Evolutionary conservation across 768 basidiomycete genomes (phyloP).

Genomic region (Russula virescens): DNA sequence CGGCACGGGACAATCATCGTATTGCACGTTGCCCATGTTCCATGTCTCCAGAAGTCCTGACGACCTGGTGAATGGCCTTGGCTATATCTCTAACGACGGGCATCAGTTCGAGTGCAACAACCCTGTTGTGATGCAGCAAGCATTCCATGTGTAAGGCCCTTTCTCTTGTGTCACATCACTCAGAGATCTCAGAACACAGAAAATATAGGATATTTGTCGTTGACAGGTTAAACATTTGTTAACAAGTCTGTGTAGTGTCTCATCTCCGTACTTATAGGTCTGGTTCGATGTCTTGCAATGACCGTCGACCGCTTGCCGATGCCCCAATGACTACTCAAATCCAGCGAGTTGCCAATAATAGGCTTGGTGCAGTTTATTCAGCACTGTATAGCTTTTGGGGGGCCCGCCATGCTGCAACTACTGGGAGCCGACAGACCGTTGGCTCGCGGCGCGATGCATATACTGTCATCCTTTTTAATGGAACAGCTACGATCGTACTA

Average conservation of each 20-base stretch:
- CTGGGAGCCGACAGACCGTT: constrained; percentile 24
- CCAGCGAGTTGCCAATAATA: constrained; percentile 35
- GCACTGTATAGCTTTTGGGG: constrained; percentile 49
- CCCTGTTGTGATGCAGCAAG: constrained; percentile 46
- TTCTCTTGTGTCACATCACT: neutral
- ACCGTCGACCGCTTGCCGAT: constrained; percentile 40
- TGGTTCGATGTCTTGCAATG: constrained; percentile 40
- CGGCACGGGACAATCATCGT: constrained; percentile 43
- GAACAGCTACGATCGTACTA: constrained; percentile 26
- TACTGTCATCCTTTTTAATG: constrained; percentile 46
- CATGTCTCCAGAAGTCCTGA: constrained; percentile 36
- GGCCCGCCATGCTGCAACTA: constrained; percentile 41
- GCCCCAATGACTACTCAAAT: constrained; percentile 40
- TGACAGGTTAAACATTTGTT: constrained; percentile 39
- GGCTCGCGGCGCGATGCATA: constrained; percentile 46
- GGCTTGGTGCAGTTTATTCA: constrained; percentile 54
- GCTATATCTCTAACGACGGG: constrained; percentile 53
- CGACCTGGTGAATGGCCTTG: constrained; percentile 30
- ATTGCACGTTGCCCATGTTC: constrained; percentile 50
- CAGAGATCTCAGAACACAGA: neutral
- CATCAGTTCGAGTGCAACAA: constrained; percentile 51
- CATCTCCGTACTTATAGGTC: constrained; percentile 37
- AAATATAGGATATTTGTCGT: constrained; percentile 43
- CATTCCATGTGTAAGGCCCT: constrained; percentile 52
- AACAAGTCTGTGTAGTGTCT: neutral